These are phyloP conservation scores for Aspergillus pseudotamarii DNA, from an alignment of 2,329 filamentous ascomycete species.

Conservation along the genomic window DNA sequence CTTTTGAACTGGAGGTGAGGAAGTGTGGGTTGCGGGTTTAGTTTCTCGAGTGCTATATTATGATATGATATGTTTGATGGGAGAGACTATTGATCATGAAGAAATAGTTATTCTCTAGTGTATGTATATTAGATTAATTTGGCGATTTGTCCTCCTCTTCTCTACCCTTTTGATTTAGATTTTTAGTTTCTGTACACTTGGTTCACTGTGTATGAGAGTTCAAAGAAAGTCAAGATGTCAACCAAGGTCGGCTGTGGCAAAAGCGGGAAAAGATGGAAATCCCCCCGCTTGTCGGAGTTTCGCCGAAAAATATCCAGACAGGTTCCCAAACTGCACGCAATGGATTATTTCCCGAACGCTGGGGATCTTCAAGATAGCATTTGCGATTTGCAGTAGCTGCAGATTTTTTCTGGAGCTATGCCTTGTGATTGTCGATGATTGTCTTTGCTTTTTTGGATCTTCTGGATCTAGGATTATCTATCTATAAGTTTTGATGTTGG, in stretches of 20 bases:
- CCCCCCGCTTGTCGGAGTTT: not conserved
- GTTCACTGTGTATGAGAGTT: not conserved
- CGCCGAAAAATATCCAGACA: not conserved
- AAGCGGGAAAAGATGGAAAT: not conserved
- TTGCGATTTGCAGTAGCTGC: conserved; percentile 5
- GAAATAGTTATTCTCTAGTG: not conserved
- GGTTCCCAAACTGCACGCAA: not conserved
- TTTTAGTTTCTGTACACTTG: too few species aligned
- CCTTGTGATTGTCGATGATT: not conserved
- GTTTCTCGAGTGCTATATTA: not conserved
- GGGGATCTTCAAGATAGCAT: conserved; percentile 5
- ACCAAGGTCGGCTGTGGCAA: not conserved
- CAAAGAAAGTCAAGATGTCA: not conserved
- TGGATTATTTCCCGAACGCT: conserved; percentile 4
- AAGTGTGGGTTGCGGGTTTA: not conserved
- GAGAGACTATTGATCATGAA: not conserved
- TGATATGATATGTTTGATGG: not conserved
- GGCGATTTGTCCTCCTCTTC: not conserved
- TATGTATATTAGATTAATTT: not conserved
- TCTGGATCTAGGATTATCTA: not conserved
- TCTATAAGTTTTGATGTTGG: not conserved
- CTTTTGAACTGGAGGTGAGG: not conserved
- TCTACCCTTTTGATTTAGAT: not conserved
- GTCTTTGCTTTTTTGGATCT: not conserved
- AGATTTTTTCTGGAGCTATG: not conserved